Base-by-base conservation (phyloP, 1,139 yeast species). In the Suhomyces kunorum region DNA sequence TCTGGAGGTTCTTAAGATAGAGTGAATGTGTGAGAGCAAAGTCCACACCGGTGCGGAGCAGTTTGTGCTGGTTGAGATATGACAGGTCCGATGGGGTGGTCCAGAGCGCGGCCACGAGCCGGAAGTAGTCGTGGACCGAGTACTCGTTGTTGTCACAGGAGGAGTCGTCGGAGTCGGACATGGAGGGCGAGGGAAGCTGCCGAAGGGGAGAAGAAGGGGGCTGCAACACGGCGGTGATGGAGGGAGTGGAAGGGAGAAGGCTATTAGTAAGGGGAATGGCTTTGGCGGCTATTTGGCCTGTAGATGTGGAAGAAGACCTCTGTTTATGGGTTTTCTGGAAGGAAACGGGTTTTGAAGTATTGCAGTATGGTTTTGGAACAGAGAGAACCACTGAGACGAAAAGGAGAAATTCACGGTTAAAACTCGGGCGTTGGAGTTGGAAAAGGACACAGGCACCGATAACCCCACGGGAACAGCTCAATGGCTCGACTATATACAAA, bases 21-120 rank as follows among this genome's bases (percentile, higher is more conserved):
- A 61, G 48, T 13, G 55, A 45, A 35, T 59, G 63, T 11, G 62
- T 49, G 35, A 65, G 47, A 28, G 56, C 45, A 34, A 63, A 60
- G 44, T 65, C 67, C 14, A 58, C 58, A 17, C 63, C 45, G 3
- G 66, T 61, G 34, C 67, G 49, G 24, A 61, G 47, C 26, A 54
- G 43, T 34, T 53, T 53, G 39, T 63, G 67, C 22, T 53, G 46
- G 33, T 56, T 54, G 22, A 53, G 43, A 26, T 51, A 47, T 23
- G 41, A 46, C 8, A 42, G 36, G 22, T 50, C 51, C 14, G 48
- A 38, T 5, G 44, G 48, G 28, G 42, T 40, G 20, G 32, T 23
- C 59, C 59, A 54, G 12, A 61, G 47, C 1, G 60, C 56, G 15
- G 42, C 39, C 5, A 59, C 44, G 6, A 62, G 43, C 29, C 49